These are phyloP conservation scores for Solanum appendiculatum DNA, from an alignment of 257 asterid species.

Conservation along the genomic window DNA sequence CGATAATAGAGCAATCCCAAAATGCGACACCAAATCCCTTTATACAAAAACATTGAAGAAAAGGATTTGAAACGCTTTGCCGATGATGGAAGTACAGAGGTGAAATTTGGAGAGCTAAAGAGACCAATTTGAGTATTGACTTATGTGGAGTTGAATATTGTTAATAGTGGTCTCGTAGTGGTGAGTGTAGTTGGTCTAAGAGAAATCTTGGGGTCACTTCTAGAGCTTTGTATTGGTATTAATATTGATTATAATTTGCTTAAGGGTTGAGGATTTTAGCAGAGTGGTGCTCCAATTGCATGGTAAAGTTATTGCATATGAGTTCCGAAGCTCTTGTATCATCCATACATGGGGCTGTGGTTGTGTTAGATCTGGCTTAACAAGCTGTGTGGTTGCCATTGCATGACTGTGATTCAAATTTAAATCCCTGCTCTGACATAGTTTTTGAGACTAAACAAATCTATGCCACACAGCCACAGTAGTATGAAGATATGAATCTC, in stretches of 20 bases:
- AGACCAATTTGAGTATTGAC: not conserved
- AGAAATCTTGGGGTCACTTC: not conserved
- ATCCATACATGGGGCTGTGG: not conserved
- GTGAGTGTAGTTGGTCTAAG: not conserved
- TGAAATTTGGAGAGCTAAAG: not conserved
- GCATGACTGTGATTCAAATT: not conserved
- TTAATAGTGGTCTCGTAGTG: not conserved
- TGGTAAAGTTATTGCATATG: not conserved
- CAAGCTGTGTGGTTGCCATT: not conserved
- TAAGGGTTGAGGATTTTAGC: not conserved
- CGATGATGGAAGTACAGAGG: not conserved
- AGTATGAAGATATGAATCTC: not conserved
- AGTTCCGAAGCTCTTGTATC: not conserved
- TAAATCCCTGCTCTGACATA: not conserved
- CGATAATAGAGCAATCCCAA: not conserved
- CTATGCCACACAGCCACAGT: too few species aligned
- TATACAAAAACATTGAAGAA: not conserved
- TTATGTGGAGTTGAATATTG: not conserved
- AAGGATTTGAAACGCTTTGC: not conserved
- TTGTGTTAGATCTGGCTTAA: not conserved
- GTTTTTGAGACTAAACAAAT: not conserved
- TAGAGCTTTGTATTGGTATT: not conserved
- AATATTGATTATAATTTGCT: not conserved
- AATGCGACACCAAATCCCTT: not conserved
- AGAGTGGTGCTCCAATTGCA: not conserved